Conservation (phyloP, 2,329 filamentous ascomycete genomes). For the Metarhizium brunneum region DNA sequence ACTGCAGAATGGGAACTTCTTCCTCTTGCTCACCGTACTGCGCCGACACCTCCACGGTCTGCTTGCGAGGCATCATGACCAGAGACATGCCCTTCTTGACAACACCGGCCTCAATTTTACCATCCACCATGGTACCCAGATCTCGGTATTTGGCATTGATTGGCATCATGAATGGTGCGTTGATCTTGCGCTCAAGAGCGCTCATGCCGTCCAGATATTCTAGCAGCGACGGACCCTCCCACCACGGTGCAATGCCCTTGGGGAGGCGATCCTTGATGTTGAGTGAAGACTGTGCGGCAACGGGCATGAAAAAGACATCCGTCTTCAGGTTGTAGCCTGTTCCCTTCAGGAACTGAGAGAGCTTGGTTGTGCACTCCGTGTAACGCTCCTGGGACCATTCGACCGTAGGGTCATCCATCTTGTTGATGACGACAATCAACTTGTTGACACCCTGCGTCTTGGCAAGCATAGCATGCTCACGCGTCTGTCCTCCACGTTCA, state of each 20-base stretch:
- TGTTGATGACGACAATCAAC: slow-evolving; percentile 90
- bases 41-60: slow-evolving; percentile 70
- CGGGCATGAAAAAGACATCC: slow-evolving; percentile 91
- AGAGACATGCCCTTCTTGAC: slow-evolving; percentile 81
- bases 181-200: slow-evolving; percentile 87
- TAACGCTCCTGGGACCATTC: slow-evolving; percentile 92
- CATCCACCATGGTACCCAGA: slow-evolving; percentile 95
- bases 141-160: slow-evolving; percentile 94
- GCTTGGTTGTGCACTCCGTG: slow-evolving; percentile 86
- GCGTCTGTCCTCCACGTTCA: slow-evolving; percentile 89
- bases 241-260: slow-evolving; percentile 70
- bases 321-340: slow-evolving; percentile 92
- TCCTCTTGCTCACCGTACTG: slow-evolving; percentile 96
- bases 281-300: slow-evolving; percentile 77
- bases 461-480: slow-evolving; percentile 94
- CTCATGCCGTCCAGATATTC: slow-evolving; percentile 95
- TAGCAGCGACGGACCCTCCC: slow-evolving; percentile 79
- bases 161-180: slow-evolving; percentile 99
- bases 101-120: slow-evolving; percentile 91
- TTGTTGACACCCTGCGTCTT: slow-evolving; percentile 99
- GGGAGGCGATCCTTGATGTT: slow-evolving; percentile 86
- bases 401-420: slow-evolving; percentile 97
- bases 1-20: slow-evolving; percentile 71
- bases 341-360: slow-evolving; percentile 78
- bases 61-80: slow-evolving; percentile 92